Evolutionary conservation across 495 filamentous ascomycete species (phyloP), one percentile per base, ranked within the genome.

Genomic region (Penicillium argentinense): DNA sequence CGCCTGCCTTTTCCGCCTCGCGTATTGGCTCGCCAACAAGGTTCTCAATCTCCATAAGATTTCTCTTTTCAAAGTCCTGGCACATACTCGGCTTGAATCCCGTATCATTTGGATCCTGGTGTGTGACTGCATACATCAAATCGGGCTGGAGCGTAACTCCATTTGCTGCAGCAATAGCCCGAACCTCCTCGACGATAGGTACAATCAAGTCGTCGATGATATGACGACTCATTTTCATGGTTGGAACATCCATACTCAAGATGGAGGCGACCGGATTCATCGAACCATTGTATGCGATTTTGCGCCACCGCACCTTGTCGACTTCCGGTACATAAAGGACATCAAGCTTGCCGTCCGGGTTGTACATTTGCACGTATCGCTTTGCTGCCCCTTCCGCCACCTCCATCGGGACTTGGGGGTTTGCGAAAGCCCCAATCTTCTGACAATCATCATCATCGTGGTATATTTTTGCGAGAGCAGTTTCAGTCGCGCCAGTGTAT

Each of bases 31-130:
- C 77, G 0, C 78, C 76, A 9, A 78, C 61, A 13, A 80, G 70
- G 41, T 69, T 75, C 45, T 80, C 77, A 23, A 73, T 64, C 47
- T 81, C 78, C 37, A 76, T 73, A 46, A 67, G 77, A 54, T 75
- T 78, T 4, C 70, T 73, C 60, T 78, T 77, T 25, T 63, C 41
- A 21, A 63, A 44, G 58, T 77, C 75, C 39, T 69, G 57, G 8
- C 54, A 45, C 76, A 79, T 79, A 47, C 72, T 74, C 1, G 76
- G 76, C 27, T 49, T 52, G 14, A 76, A 64, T 30, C 62, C 69
- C 22, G 60, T 51, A n/a, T 67, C 64, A 2, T 26, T 27, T 11
- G 67, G 60, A 49, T 78, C 74, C 7, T 60, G 42, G 11, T 51
- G 40, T 28, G 75, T 66, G 51, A 67, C 58, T 6, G 28, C 30